Evolutionary conservation across 345 rosid genomes (phyloP).

Genomic region (Linum usitatissimum): DNA sequence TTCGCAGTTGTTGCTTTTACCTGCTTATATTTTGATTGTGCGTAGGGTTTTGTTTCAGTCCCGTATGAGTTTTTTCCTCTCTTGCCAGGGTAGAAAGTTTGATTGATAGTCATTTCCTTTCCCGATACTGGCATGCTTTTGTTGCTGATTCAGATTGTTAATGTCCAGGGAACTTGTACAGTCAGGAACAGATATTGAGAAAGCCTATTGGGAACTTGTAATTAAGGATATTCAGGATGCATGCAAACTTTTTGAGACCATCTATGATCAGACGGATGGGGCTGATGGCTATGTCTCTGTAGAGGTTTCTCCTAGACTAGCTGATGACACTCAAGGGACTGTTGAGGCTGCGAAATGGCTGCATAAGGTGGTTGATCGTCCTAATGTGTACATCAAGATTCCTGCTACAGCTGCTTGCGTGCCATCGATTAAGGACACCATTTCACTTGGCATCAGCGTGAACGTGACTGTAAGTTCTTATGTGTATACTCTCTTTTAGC

Average conservation of each 20-base stretch:
- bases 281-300: conserved; percentile 96
- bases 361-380: conserved; percentile 69
- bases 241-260: conserved; percentile 86
- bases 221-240: conserved; percentile 98
- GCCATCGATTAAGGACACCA: conserved; percentile 88
- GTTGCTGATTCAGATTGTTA: conserved; percentile 8
- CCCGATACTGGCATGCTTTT: no score
- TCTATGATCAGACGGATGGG: conserved; percentile 82
- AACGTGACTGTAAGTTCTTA: conserved; percentile 74
- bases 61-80: background rate
- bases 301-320: conserved; percentile 93
- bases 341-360: conserved; percentile 87
- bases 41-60: no score
- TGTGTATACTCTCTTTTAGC: background rate
- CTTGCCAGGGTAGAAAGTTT: background rate
- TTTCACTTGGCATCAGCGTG: conserved; percentile 77
- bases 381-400: conserved; percentile 90
- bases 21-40: no score
- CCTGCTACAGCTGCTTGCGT: conserved; percentile 91
- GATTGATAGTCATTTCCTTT: background rate
- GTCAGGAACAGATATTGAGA: conserved; percentile 81
- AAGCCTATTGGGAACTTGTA: conserved; percentile 95
- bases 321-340: conserved; percentile 80
- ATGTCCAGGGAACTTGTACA: conserved; percentile 68
- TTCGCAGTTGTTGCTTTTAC: background rate